Base-by-base conservation (phyloP, 169 alveolate species). In the Plasmodium coatneyi region DNA sequence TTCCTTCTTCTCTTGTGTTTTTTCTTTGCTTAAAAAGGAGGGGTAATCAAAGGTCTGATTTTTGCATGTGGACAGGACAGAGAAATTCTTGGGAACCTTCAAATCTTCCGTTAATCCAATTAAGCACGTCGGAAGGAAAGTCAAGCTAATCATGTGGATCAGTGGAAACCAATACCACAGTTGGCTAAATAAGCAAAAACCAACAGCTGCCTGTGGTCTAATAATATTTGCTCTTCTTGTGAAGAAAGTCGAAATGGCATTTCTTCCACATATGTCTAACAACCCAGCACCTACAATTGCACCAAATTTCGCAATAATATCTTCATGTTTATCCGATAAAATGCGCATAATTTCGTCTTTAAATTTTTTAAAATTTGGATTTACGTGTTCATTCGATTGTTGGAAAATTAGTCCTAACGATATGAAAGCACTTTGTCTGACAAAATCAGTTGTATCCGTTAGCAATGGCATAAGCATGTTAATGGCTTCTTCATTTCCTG, bases 121-220 rank as follows among this genome's bases (percentile, higher is more conserved):
- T 54, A 98, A 92, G n/a, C 98, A 96, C 12, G 99, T 97, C 12
- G 99, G 99, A 83, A 94, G 93, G 60, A 98, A 96, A 30, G 99
- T 82, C 52, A 99, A 92, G 54, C 98, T 95, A 19, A 98, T 92
- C 96, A 98, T 97, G 95, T 98, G 99, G 25, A 98, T 96, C 82
- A 98, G 96, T 16, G 99, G 99, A 95, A 97, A 98, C 99, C 99
- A 99, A 95, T 98, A 98, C 99, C 99, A 99, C 96, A 98, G 97
- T 92, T 99, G 99, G 52, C 98, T 84, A 95, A 98, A 98, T 74
- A 99, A 82, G 22, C 98, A 96, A 94, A 99, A 96, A 16, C 99
- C 99, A 16, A 97, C 99, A 22, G 98, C 99, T 28, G 99, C 98
- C 56, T 96, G 98, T 52, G 98, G 97, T 84, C 99, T 92, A 96